Base-by-base conservation (phyloP, 371 early-diverging fungal species). In the Dichotomocladium elegans region DNA sequence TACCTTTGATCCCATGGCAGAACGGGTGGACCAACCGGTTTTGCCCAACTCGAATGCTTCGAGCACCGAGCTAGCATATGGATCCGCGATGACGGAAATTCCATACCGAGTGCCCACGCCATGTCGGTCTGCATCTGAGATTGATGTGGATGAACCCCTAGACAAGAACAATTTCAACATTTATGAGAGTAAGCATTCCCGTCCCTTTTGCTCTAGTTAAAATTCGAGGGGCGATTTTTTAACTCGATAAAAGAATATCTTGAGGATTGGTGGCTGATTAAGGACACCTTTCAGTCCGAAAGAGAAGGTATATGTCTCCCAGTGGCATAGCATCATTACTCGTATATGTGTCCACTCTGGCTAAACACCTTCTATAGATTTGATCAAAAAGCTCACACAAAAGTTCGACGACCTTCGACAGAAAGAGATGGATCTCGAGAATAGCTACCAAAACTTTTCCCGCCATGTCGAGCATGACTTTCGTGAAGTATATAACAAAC, bases 241-340 rank as follows among this genome's bases (percentile, higher is more conserved):
- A 9, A 37, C 17, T 25, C 26, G 4, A 1, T 7, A 2, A n/a
- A 21, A 62, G 63, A 54, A 25, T 42, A 54, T 22, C 40, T 50
- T 21, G 58, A 58, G 4, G 58, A 58, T 8, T 69, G 64, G 67
- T 22, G 55, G 34, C 29, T 54, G 28, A 54, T 70, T 11, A 58
- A 53, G 11, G 46, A 61, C 11, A 28, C 61, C 2, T 68, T 60
- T 41, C 54, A 47, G 10, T 27, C 37, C 14, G 63, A 66, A n/a
- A 57, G 59, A 44, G 15, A 70, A 64, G 61, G 70, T 60, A 63
- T 1, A 47, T 37, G n/a, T n/a, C n/a, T n/a, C n/a, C n/a, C n/a
- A n/a, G n/a, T n/a, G n/a, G n/a, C n/a, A n/a, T n/a, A n/a, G n/a
- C n/a, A 25, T 15, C 35, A n/a, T 21, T 17, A 29, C 10, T 10